Evolutionary conservation across 108 stramenopile genomes (phyloP).

Genomic region (Nitzschia sp.): DNA sequence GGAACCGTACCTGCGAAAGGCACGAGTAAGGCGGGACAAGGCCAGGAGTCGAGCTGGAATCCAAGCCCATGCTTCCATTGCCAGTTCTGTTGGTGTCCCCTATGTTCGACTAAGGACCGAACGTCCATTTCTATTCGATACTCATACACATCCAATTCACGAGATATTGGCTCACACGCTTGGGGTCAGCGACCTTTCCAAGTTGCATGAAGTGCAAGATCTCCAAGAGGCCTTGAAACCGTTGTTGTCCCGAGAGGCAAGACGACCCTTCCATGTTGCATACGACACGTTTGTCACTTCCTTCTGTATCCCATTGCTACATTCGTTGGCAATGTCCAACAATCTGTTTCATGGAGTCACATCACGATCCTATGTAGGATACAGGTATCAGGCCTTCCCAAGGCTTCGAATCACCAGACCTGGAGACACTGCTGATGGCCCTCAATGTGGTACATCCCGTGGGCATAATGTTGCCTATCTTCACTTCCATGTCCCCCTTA

Average conservation of each 20-base stretch:
- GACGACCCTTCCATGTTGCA: constrained; percentile 56
- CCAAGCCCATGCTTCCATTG: constrained; percentile 42
- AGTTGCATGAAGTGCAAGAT: constrained; percentile 47
- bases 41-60: constrained; percentile 3
- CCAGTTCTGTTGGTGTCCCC: constrained; percentile 63
- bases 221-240: constrained; percentile 44
- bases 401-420: constrained; percentile 61
- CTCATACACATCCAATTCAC: constrained; percentile 61
- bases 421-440: constrained; percentile 59
- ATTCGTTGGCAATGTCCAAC: constrained; percentile 60
- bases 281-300: constrained; percentile 73
- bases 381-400: constrained; percentile 78
- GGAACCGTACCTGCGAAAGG: constrained; percentile 40
- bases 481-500: constrained; percentile 71
- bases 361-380: constrained; percentile 41
- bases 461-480: constrained; percentile 66
- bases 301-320: constrained; percentile 70
- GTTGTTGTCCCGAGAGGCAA: constrained; percentile 35
- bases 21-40: constrained; percentile 32
- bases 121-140: constrained; percentile 65
- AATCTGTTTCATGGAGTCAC: constrained; percentile 46
- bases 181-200: constrained; percentile 52
- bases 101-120: constrained; percentile 60
- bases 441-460: constrained; percentile 61
- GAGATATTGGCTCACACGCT: constrained; percentile 58